Conservation (phyloP, 345 rosid species). For the Sonneratia alba region DNA sequence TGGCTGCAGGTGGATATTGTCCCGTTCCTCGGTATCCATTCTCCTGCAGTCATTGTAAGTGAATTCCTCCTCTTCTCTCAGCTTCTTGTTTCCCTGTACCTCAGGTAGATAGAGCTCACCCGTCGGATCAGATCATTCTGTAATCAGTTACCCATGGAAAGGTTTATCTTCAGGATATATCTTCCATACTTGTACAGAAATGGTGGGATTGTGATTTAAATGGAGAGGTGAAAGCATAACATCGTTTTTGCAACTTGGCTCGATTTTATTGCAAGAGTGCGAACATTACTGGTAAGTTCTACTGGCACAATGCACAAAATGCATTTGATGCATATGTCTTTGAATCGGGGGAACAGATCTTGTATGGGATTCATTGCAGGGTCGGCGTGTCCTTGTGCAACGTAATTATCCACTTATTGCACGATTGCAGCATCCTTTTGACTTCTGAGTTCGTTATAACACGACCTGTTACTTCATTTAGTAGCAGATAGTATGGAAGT, state of each 20-base stretch:
- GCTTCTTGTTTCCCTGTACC: conserved; percentile 70
- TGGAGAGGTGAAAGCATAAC: not conserved
- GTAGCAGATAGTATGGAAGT: too few species aligned
- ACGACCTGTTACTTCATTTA: too few species aligned
- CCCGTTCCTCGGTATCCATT: conserved; percentile 75
- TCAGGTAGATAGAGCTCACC: conserved; percentile 33
- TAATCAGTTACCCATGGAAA: conserved; percentile 13
- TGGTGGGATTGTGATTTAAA: not conserved
- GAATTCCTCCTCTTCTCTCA: conserved; percentile 82
- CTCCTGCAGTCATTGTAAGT: conserved; percentile 75
- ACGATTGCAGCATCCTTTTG: too few species aligned
- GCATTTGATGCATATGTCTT: too few species aligned
- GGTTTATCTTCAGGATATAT: conserved; percentile 1
- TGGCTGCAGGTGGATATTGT: conserved; percentile 95
- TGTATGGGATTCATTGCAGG: too few species aligned
- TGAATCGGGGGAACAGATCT: too few species aligned
- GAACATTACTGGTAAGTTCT: not conserved
- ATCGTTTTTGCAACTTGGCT: not conserved
- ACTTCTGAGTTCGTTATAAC: too few species aligned
- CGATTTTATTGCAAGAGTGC: not conserved
- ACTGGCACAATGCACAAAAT: too few species aligned
- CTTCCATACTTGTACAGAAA: conserved; percentile 8
- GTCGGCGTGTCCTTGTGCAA: too few species aligned
- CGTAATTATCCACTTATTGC: too few species aligned
- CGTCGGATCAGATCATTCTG: conserved; percentile 2